Evolutionary conservation across 495 filamentous ascomycete species (phyloP).

Genomic region (Hypoxylon lienhwacheense): DNA sequence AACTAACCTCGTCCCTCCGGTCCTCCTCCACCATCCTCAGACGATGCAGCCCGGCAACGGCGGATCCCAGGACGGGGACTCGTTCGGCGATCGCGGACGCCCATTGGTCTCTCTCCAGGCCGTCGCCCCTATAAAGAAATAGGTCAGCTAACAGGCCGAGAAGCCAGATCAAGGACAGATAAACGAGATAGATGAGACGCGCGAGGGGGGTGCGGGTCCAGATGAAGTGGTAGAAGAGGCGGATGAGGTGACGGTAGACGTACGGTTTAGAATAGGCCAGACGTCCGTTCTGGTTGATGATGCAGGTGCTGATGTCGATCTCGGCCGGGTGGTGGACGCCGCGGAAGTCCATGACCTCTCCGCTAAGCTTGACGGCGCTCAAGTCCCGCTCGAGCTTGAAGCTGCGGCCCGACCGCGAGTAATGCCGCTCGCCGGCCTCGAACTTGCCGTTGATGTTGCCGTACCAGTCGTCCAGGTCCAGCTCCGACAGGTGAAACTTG

Average conservation of each 20-base stretch:
- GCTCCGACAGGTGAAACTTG: constrained; percentile 18
- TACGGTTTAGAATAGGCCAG: constrained; percentile 18
- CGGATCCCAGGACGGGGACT: constrained; percentile 16
- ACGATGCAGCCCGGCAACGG: constrained; percentile 12
- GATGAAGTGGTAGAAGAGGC: background rate
- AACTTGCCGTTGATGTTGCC: constrained; percentile 29
- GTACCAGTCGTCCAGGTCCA: constrained; percentile 26
- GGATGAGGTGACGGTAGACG: background rate
- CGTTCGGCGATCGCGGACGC: constrained; percentile 9
- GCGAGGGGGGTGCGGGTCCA: background rate
- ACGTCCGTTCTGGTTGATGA: constrained; percentile 20
- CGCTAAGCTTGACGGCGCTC: constrained; percentile 13
- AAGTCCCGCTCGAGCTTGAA: constrained; percentile 16
- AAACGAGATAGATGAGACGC: background rate
- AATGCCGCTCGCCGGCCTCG: constrained; percentile 15
- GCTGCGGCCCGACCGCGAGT: constrained; percentile 17
- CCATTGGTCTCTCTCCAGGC: constrained; percentile 12
- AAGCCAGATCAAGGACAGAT: background rate
- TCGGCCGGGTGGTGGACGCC: constrained; percentile 19
- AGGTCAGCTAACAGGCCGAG: constrained; percentile 8
- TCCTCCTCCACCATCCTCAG: background rate
- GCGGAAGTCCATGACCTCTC: constrained; percentile 18
- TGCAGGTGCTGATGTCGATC: constrained; percentile 13
- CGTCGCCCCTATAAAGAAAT: constrained; percentile 10
- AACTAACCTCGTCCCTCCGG: constrained; percentile 13